Conservation (phyloP, 352 stramenopile species). For the Globisporangium apiculatum region DNA sequence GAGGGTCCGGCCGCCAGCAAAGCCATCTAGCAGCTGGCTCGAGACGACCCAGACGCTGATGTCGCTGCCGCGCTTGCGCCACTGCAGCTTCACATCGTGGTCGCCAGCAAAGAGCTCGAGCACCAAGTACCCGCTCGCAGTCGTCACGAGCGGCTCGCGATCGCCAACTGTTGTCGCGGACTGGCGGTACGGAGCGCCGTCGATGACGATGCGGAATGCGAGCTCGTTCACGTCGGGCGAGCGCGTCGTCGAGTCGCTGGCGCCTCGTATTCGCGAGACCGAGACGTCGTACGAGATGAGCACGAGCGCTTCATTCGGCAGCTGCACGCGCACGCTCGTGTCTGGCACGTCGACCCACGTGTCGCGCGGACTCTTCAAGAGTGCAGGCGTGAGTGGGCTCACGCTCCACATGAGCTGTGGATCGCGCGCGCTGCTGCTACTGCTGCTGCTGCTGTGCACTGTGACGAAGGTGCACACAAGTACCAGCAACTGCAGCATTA, state of each 20-base stretch:
- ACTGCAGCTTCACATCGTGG: constrained; percentile 56
- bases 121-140: constrained; percentile 51
- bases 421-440: constrained; percentile 3
- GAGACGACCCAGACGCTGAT: constrained; percentile 53
- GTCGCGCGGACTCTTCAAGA: constrained; percentile 21
- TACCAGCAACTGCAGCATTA: background rate
- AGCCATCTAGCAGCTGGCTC: constrained; percentile 58
- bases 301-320: constrained; percentile 50
- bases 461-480: background rate
- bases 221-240: constrained; percentile 38
- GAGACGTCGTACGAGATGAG: constrained; percentile 67
- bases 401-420: constrained; percentile 62
- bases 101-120: constrained; percentile 40
- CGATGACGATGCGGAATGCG: constrained; percentile 50
- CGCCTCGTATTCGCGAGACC: constrained; percentile 32
- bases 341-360: constrained; percentile 53
- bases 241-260: constrained; percentile 1
- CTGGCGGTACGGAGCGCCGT: constrained; percentile 51
- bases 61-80: constrained; percentile 47
- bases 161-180: constrained; percentile 58
- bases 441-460: constrained; percentile 4
- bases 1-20: constrained; percentile 51
- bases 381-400: constrained; percentile 39
- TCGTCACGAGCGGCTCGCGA: constrained; percentile 41
- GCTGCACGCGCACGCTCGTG: constrained; percentile 37